phyloP scores from a whole-genome alignment of 2,329 filamentous ascomycete species.

The Domatiomyces globalis region DNA sequence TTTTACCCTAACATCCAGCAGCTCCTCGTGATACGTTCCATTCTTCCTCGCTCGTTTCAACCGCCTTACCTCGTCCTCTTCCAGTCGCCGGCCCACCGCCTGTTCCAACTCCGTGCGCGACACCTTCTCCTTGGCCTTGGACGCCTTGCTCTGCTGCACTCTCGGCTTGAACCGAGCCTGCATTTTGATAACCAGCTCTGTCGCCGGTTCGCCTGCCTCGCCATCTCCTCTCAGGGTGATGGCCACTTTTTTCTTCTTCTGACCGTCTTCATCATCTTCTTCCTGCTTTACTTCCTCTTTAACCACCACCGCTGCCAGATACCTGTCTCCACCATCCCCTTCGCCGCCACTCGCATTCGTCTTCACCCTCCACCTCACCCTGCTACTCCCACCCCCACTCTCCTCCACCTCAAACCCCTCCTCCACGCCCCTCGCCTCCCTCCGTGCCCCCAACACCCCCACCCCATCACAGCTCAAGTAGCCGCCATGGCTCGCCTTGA shows the following conservation, averaged over 20 bases:
- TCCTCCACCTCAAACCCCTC: conserved; percentile 14
- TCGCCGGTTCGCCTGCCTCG: conserved; percentile 5
- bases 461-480: conserved; percentile 26
- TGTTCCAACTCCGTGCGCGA: conserved; percentile 73
- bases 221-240: conserved; percentile 16
- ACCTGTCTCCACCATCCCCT: neutral
- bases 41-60: conserved; percentile 72
- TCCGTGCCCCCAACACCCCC: conserved; percentile 15
- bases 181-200: conserved; percentile 56
- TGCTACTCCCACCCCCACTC: conserved; percentile 2
- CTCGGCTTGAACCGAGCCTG: conserved; percentile 86
- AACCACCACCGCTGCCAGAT: conserved; percentile 1
- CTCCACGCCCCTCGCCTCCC: conserved; percentile 21
- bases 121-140: conserved; percentile 72
- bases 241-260: conserved; percentile 8
- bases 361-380: conserved; percentile 2
- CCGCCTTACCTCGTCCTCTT: conserved; percentile 73
- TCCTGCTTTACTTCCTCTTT: conserved; percentile 3
- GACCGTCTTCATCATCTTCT: neutral
- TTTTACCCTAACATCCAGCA: conserved; percentile 80
- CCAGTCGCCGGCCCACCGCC: conserved; percentile 57
- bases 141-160: conserved; percentile 64
- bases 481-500: conserved; percentile 84
- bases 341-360: neutral
- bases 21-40: conserved; percentile 75